Evolutionary conservation across 2,329 filamentous ascomycete genomes (phyloP).

Genomic region (Botryotinia globosa): DNA sequence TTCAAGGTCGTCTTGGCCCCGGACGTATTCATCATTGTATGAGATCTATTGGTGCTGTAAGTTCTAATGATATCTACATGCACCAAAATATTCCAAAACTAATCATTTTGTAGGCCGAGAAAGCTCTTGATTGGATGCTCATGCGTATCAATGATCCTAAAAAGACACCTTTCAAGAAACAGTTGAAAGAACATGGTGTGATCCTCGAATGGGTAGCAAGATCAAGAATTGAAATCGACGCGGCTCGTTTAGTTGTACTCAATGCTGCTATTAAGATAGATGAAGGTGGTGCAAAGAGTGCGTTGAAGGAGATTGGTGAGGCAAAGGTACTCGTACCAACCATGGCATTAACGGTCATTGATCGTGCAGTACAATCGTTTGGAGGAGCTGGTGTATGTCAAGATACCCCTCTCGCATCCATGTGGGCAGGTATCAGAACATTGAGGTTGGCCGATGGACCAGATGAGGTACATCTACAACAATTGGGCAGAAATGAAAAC

Average conservation of each 20-base stretch:
- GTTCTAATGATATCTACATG: slow-evolving; percentile 33
- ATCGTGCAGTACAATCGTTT: slow-evolving; percentile 90
- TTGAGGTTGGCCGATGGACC: slow-evolving; percentile 88
- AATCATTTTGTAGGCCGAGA: slow-evolving; percentile 62
- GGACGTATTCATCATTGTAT: slow-evolving; percentile 98
- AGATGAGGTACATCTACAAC: slow-evolving; percentile 88
- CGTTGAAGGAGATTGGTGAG: slow-evolving; percentile 89
- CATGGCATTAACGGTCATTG: slow-evolving; percentile 81
- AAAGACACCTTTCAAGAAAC: slow-evolving; percentile 90
- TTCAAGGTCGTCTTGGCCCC: slow-evolving; percentile 92
- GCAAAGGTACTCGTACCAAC: slow-evolving; percentile 89
- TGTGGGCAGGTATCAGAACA: slow-evolving; percentile 80
- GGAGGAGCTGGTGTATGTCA: slow-evolving; percentile 89
- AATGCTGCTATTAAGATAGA: slow-evolving; percentile 97
- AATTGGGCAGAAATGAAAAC: slow-evolving; percentile 80
- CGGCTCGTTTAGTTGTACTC: slow-evolving; percentile 82
- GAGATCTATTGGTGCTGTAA: slow-evolving; percentile 81
- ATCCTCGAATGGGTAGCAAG: slow-evolving; percentile 94
- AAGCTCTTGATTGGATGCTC: slow-evolving; percentile 91
- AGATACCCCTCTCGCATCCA: slow-evolving; percentile 84
- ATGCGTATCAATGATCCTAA: slow-evolving; percentile 87
- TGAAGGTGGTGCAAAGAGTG: slow-evolving; percentile 79
- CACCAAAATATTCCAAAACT: slow-evolving; percentile 17
- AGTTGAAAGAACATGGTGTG: slow-evolving; percentile 83
- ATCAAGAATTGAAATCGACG: slow-evolving; percentile 90